A percentile compares a stretch with the other conserved stretches of the same genome.
Evolutionary conservation across 352 stramenopile genomes (phyloP).

Genomic region (Detonula confervacea): DNA sequence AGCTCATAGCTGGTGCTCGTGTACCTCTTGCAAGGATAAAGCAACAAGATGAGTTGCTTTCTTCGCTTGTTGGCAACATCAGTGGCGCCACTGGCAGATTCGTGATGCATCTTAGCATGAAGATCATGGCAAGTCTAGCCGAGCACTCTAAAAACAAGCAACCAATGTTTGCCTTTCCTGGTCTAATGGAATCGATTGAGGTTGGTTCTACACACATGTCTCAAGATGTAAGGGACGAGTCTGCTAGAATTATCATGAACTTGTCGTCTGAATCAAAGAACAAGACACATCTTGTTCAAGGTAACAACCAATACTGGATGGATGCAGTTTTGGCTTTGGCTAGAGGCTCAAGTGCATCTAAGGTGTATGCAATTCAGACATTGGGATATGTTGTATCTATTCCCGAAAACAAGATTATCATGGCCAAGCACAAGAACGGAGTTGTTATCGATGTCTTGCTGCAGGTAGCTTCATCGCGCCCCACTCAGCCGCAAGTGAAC

Average conservation of each 20-base stretch:
- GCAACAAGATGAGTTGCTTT: constrained; percentile 31
- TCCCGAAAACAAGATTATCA: constrained; percentile 52
- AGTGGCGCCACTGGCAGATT: constrained; percentile 35
- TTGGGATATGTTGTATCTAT: constrained; percentile 24
- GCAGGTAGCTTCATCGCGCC: constrained; percentile 19
- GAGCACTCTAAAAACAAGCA: constrained; percentile 51
- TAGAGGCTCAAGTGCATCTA: constrained; percentile 5
- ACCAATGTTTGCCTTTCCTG: constrained; percentile 23
- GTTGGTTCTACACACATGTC: constrained; percentile 47
- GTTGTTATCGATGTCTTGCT: constrained; percentile 36
- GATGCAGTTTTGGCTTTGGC: constrained; percentile 22
- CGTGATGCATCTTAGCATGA: constrained; percentile 52
- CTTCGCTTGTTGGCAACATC: constrained; percentile 41
- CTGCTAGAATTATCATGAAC: constrained; percentile 47
- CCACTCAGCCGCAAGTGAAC: constrained; percentile 18
- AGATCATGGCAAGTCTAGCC: constrained; percentile 46
- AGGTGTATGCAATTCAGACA: constrained; percentile 40
- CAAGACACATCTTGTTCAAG: constrained; percentile 29
- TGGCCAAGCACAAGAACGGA: constrained; percentile 39
- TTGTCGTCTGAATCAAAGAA: constrained; percentile 45
- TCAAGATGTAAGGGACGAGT: constrained; percentile 36
- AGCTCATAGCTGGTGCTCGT: constrained; percentile 25
- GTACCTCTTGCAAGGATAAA: constrained; percentile 39
- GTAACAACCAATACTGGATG: constrained; percentile 27
- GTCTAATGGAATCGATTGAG: constrained; percentile 30